Conservation (phyloP, 2,329 filamentous ascomycete genomes). For the Malbranchea zuffiana region DNA sequence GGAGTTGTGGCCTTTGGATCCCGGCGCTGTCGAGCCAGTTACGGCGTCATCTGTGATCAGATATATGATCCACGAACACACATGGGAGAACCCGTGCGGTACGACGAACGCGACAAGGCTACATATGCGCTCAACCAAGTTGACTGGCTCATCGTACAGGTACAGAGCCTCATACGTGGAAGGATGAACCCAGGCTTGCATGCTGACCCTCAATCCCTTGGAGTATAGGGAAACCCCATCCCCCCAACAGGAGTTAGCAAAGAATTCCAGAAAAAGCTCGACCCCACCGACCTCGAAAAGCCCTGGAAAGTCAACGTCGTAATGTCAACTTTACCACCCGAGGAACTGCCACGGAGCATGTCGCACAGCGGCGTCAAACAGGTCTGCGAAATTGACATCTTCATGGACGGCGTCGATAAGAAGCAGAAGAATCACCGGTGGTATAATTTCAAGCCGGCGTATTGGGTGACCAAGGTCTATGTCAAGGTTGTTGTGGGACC, state of each 20-base stretch:
- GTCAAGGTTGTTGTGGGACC: constrained; percentile 26
- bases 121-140: constrained; percentile 26
- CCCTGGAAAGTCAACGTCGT: constrained; percentile 26
- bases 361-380: constrained; percentile 17
- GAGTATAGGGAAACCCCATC: constrained; percentile 16
- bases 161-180: constrained; percentile 7
- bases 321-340: constrained; percentile 20
- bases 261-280: constrained; percentile 21
- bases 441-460: constrained; percentile 24
- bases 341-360: constrained; percentile 20
- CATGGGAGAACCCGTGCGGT: constrained; percentile 19
- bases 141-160: constrained; percentile 28
- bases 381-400: constrained; percentile 24
- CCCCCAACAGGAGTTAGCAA: constrained; percentile 19
- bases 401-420: constrained; percentile 21
- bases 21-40: constrained; percentile 26
- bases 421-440: constrained; percentile 29
- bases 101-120: constrained; percentile 25
- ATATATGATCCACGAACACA: constrained; percentile 24
- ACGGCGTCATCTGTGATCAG: constrained; percentile 27
- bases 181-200: background rate
- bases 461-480: constrained; percentile 24
- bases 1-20: constrained; percentile 22
- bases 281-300: constrained; percentile 16
- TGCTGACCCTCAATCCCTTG: background rate